Conservation (phyloP, 2,329 filamentous ascomycete genomes). For the Cordyceps fumosorosea region DNA sequence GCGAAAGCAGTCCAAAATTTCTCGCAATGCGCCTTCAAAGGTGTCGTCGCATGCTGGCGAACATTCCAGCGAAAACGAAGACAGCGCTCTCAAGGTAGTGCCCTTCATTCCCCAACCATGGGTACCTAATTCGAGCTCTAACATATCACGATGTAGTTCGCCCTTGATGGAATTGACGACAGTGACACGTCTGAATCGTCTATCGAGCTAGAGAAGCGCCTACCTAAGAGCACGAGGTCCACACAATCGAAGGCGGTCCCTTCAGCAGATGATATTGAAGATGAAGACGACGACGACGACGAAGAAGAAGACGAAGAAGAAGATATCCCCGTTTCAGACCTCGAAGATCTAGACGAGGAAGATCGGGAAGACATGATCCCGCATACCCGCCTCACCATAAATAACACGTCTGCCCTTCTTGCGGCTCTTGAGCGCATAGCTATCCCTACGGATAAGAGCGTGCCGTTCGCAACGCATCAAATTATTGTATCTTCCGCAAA, state of each 20-base stretch:
- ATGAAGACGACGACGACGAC: constrained; percentile 49
- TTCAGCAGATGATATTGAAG: constrained; percentile 37
- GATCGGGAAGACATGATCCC: constrained; percentile 83
- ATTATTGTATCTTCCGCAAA: constrained; percentile 61
- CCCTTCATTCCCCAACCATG: neutral
- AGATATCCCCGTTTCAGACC: constrained; percentile 83
- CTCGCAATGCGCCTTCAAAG: neutral
- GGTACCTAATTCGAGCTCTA: neutral
- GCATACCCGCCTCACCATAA: constrained; percentile 90
- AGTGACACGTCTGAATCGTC: constrained; percentile 62
- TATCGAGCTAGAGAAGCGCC: constrained; percentile 61
- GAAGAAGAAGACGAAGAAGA: constrained; percentile 65
- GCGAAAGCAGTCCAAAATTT: neutral
- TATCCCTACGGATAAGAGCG: constrained; percentile 57
- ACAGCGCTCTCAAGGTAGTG: constrained; percentile 2
- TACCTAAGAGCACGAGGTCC: constrained; percentile 31
- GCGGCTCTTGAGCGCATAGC: constrained; percentile 71
- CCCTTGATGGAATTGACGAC: constrained; percentile 52
- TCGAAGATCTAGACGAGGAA: constrained; percentile 69
- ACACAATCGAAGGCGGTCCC: constrained; percentile 17
- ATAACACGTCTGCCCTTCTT: constrained; percentile 85
- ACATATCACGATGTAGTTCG: constrained; percentile 31
- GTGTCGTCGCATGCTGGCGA: neutral
- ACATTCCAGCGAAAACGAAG: constrained; percentile 13
- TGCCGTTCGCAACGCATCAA: constrained; percentile 80